These are phyloP conservation scores for Corymbia calophylla DNA, from an alignment of 441 rosid species.

Conservation along the genomic window DNA sequence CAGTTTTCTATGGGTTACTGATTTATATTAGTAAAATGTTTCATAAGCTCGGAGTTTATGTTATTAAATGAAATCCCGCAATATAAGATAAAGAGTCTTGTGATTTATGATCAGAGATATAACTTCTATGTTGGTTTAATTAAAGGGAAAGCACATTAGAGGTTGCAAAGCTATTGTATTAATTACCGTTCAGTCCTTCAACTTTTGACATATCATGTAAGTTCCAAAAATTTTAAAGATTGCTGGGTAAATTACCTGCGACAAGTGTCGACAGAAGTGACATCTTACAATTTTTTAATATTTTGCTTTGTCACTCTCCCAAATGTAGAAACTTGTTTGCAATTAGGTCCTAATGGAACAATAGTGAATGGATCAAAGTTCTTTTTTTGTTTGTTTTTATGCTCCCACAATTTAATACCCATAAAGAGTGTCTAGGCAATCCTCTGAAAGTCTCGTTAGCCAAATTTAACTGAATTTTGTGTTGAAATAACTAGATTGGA, in stretches of 20 bases:
- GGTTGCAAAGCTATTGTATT: not conserved
- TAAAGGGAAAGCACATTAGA: not conserved
- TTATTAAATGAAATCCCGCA: not conserved
- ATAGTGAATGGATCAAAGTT: not conserved
- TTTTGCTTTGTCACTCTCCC: not conserved
- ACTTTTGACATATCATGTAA: not conserved
- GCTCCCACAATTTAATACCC: not conserved
- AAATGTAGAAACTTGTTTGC: not conserved
- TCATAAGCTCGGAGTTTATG: not conserved
- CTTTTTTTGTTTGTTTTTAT: not conserved
- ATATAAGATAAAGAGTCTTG: not conserved
- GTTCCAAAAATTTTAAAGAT: not conserved
- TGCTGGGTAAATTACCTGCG: not conserved
- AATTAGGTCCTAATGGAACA: not conserved
- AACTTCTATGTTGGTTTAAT: not conserved
- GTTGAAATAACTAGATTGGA: not conserved
- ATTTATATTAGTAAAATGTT: not conserved
- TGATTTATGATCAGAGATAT: not conserved
- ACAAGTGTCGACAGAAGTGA: not conserved
- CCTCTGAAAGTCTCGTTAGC: fast-evolving
- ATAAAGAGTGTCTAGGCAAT: not conserved
- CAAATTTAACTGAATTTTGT: not conserved
- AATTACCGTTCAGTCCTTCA: not conserved
- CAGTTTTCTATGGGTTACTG: not conserved
- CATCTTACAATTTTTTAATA: not conserved